These are phyloP conservation scores for Paramyrothecium roridum DNA, from an alignment of 2,329 filamentous ascomycete genomes.

Conservation along the genomic window DNA sequence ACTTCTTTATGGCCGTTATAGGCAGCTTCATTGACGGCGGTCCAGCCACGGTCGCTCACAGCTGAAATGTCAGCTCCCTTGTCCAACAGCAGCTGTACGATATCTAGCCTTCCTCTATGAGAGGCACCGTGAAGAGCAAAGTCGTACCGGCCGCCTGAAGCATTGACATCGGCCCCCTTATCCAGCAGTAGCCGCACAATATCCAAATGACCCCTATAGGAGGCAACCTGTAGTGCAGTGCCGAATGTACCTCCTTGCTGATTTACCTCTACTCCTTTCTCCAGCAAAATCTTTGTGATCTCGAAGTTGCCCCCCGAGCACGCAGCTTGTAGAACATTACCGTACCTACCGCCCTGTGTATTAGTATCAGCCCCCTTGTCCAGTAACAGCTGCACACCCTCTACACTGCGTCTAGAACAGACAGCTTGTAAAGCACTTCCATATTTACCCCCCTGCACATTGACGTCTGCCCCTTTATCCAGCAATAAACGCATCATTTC, in stretches of 20 bases:
- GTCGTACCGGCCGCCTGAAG: neutral
- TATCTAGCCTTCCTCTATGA: neutral
- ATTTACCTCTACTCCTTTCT: neutral
- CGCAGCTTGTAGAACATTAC: constrained; percentile 6
- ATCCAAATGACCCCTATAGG: neutral
- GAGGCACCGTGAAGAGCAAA: neutral
- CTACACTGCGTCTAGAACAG: neutral
- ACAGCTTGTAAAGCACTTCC: neutral
- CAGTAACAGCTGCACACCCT: neutral
- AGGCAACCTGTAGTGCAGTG: neutral
- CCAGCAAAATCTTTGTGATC: constrained; percentile 6
- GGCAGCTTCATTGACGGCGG: neutral
- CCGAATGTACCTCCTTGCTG: neutral
- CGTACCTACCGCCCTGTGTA: neutral
- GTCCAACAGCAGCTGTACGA: neutral
- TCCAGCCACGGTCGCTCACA: neutral
- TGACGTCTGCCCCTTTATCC: constrained; percentile 8
- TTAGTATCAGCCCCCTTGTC: neutral
- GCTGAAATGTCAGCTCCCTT: neutral
- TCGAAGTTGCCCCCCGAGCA: constrained; percentile 1
- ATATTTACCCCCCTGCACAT: constrained; percentile 1
- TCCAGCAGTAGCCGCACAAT: neutral
- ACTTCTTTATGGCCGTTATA: neutral
- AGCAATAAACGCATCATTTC: constrained; percentile 1
- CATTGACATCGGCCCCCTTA: neutral